Conservation (phyloP, 176 grass and related monocot species). For the Melocanna baccifera region DNA sequence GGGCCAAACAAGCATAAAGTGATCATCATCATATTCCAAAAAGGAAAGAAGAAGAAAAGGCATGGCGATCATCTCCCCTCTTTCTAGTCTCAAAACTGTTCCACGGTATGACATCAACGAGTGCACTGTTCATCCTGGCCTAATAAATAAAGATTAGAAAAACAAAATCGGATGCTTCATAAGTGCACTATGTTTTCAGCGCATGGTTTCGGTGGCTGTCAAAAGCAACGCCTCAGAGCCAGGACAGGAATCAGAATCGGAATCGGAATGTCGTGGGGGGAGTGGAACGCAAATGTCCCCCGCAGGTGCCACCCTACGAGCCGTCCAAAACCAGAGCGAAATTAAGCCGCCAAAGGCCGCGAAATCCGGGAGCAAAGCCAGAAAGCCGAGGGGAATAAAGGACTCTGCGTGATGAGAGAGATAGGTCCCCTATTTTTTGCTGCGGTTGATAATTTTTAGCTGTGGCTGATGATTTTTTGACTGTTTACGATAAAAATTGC, state of each 20-base stretch:
- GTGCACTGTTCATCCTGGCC: background rate
- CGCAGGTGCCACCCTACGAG: conserved; percentile 41
- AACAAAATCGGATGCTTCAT: conserved; percentile 23
- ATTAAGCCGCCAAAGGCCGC: conserved; percentile 25
- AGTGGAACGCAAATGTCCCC: conserved; percentile 36
- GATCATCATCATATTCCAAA: conserved; percentile 1
- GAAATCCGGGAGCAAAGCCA: conserved; percentile 9
- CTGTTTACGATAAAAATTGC: too few species aligned
- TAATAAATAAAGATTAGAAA: conserved; percentile 15
- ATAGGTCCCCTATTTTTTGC: too few species aligned
- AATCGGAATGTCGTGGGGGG: background rate
- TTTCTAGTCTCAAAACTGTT: conserved; percentile 4
- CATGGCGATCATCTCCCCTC: conserved; percentile 7
- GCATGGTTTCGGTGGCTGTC: conserved; percentile 21
- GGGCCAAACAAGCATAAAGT: conserved; percentile 23
- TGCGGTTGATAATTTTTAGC: too few species aligned
- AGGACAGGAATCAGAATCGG: conserved; percentile 25
- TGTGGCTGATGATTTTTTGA: too few species aligned
- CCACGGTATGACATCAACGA: background rate
- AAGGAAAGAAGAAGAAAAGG: background rate
- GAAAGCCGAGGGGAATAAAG: conserved; percentile 48
- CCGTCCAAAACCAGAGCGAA: conserved; percentile 37
- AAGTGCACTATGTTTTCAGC: background rate
- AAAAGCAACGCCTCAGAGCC: background rate
- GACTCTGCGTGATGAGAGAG: background rate